A percentile compares a stretch with the other conserved stretches of the same genome.
Evolutionary conservation across 345 rosid species (phyloP).

Genomic region (Camelina sativa): DNA sequence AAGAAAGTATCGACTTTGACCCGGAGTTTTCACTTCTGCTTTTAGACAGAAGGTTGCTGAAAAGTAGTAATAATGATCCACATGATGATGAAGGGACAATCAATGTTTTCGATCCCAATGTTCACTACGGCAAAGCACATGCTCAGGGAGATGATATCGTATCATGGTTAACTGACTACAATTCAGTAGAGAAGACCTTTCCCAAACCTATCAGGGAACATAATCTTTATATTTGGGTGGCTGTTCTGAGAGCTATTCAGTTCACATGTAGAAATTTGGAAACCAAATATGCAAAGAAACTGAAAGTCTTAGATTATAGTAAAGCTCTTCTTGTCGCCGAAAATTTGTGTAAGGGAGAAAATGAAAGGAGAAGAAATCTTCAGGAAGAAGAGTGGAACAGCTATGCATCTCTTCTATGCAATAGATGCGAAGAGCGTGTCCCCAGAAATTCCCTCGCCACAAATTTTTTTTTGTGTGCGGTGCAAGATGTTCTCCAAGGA

Average conservation of each 20-base stretch:
- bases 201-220: constrained; percentile 25
- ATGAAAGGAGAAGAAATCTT: constrained; percentile 23
- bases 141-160: constrained; percentile 30
- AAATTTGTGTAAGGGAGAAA: constrained; percentile 12
- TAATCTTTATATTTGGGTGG: constrained; percentile 36
- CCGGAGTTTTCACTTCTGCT: constrained; percentile 22
- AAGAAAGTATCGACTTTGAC: constrained; percentile 35
- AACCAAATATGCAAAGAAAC: constrained; percentile 29
- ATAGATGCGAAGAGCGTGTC: constrained; percentile 9
- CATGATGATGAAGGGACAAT: constrained; percentile 33
- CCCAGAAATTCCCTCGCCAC: not conserved
- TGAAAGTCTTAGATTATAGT: not conserved
- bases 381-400: constrained; percentile 20
- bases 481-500: constrained; percentile 32
- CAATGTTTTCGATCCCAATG: not conserved
- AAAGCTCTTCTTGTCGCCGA: not conserved
- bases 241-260: constrained; percentile 29
- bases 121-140: constrained; percentile 30
- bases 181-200: constrained; percentile 22
- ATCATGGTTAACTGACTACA: constrained; percentile 38
- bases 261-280: constrained; percentile 29
- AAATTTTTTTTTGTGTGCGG: constrained; percentile 6
- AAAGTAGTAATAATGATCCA: constrained; percentile 9
- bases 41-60: constrained; percentile 33
- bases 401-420: constrained; percentile 38